Conservation (phyloP, 495 filamentous ascomycete species). For the Achaetomiella virescens region DNA sequence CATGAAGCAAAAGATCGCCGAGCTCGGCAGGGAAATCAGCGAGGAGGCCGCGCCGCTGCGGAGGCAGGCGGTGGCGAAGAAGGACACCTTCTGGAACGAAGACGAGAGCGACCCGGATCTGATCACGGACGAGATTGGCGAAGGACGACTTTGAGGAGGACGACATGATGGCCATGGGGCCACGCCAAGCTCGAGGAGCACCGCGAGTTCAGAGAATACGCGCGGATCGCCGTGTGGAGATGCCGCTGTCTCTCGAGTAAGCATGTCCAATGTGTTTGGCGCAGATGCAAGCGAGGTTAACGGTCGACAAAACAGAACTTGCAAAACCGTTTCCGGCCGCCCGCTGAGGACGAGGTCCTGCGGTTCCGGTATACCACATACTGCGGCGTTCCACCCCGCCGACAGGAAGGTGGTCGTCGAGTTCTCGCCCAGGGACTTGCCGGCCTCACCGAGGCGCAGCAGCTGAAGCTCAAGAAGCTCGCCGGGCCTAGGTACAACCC, state of each 20-base stretch:
- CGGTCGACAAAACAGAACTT: slow-evolving; percentile 49
- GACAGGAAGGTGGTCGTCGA: slow-evolving; percentile 90
- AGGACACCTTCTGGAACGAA: slow-evolving; percentile 33
- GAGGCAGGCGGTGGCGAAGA: slow-evolving; percentile 8
- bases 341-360: slow-evolving; percentile 57
- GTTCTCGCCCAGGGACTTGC: slow-evolving; percentile 63
- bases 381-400: slow-evolving; percentile 82
- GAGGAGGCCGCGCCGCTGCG: slow-evolving; percentile 3
- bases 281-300: not conserved
- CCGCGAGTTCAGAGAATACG: slow-evolving; percentile 82
- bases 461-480: slow-evolving; percentile 79
- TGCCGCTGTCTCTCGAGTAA: slow-evolving; percentile 84
- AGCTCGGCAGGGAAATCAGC: slow-evolving; percentile 10
- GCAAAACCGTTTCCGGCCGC: slow-evolving; percentile 74
- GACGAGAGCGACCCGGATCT: slow-evolving; percentile 39
- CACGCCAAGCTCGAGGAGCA: slow-evolving; percentile 87
- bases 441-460: slow-evolving; percentile 56
- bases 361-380: slow-evolving; percentile 97
- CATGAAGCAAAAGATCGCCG: slow-evolving; percentile 6
- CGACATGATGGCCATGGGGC: slow-evolving; percentile 70
- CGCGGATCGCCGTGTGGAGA: slow-evolving; percentile 86
- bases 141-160: slow-evolving; percentile 55
- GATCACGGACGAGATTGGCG: slow-evolving; percentile 34
- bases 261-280: slow-evolving; percentile 22
- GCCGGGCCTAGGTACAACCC: slow-evolving; percentile 88